phyloP scores from a whole-genome alignment of 208 protist genomes.

The Leishmania amazonensis region DNA sequence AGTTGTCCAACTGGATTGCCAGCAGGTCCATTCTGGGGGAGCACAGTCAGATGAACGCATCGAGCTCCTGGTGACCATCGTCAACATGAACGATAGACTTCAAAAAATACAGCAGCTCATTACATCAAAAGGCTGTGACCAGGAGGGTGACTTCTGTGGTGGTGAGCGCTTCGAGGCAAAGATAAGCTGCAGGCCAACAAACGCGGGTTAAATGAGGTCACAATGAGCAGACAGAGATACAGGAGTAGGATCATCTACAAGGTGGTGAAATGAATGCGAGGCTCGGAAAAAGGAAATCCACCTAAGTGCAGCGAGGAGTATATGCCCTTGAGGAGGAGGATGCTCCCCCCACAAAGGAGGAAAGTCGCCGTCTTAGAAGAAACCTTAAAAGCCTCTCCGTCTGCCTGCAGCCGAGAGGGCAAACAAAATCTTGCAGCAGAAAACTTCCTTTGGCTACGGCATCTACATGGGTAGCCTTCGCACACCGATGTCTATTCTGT shows the following conservation, averaged over 20 bases:
- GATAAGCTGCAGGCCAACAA: not conserved
- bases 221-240: not conserved
- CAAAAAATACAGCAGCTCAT: constrained; percentile 4
- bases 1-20: constrained; percentile 20
- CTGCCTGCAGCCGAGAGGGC: not conserved
- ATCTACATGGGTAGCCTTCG: not conserved
- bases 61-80: constrained; percentile 24
- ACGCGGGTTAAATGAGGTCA: not conserved
- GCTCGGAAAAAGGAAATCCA: not conserved
- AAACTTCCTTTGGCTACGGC: too few species aligned
- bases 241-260: not conserved
- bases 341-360: not conserved
- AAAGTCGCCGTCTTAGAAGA: not conserved
- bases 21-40: constrained; percentile 20
- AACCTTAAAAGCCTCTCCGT: not conserved
- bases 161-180: not conserved
- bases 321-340: not conserved
- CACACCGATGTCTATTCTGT: not conserved
- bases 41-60: constrained; percentile 18
- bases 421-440: too few species aligned
- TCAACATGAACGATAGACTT: constrained; percentile 15
- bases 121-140: not conserved
- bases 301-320: not conserved
- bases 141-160: constrained; percentile 7
- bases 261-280: not conserved